These are phyloP conservation scores for Mycena pura DNA, from an alignment of 768 basidiomycete species.

Conservation along the genomic window DNA sequence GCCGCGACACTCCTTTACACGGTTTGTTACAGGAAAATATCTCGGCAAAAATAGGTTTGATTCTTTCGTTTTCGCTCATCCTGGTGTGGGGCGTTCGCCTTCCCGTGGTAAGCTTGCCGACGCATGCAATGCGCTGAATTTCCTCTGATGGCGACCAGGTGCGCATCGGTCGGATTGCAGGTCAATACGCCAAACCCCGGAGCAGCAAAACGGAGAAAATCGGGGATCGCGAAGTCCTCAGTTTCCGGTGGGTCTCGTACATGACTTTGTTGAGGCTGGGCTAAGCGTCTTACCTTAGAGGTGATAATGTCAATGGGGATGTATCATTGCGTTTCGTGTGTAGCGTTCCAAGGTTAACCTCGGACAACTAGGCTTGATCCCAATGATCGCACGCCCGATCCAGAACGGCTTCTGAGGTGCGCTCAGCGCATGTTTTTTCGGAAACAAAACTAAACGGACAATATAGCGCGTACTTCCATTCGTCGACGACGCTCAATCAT, in stretches of 20 bases:
- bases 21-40: constrained; percentile 71
- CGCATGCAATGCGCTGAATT: background rate
- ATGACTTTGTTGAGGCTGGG: background rate
- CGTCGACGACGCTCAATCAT: constrained; percentile 91
- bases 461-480: constrained; percentile 93
- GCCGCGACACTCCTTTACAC: constrained; percentile 7
- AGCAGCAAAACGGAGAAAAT: constrained; percentile 84
- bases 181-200: constrained; percentile 95
- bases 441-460: background rate
- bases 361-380: constrained; percentile 59
- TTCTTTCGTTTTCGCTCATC: constrained; percentile 94
- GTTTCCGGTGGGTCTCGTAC: constrained; percentile 73
- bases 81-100: constrained; percentile 92
- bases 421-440: background rate
- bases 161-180: constrained; percentile 90
- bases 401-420: constrained; percentile 85
- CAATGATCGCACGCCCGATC: constrained; percentile 87
- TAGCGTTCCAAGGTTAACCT: constrained; percentile 22
- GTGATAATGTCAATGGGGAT: constrained; percentile 95
- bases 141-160: constrained; percentile 48
- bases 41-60: constrained; percentile 85
- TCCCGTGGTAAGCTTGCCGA: constrained; percentile 87
- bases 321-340: constrained; percentile 26
- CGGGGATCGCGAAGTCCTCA: constrained; percentile 76
- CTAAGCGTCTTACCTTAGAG: constrained; percentile 51